phyloP scores from a whole-genome alignment of 169 alveolate species.

The Fabrea salina region DNA sequence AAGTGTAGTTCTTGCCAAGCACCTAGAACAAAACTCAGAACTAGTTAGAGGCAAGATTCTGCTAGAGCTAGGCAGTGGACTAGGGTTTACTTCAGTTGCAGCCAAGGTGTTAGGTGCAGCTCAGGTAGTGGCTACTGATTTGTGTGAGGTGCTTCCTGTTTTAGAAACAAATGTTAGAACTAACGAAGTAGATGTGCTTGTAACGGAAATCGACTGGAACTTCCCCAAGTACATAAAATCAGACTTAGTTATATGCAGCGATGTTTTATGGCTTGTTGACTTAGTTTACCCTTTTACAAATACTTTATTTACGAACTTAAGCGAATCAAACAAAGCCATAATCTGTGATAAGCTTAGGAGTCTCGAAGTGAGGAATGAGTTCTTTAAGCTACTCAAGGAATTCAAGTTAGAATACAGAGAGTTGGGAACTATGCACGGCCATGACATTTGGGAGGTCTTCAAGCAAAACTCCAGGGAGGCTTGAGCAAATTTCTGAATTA shows the following conservation, averaged over 20 bases:
- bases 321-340: background rate
- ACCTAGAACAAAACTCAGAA: background rate
- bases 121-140: background rate
- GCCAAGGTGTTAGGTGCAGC: background rate
- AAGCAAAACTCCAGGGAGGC: too few relatives aligned
- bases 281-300: background rate
- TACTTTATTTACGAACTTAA: background rate
- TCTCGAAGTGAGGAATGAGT: background rate
- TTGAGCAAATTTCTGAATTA: too few relatives aligned
- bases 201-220: background rate
- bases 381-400: background rate
- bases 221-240: background rate
- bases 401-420: background rate
- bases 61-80: constrained; percentile 6
- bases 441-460: too few relatives aligned
- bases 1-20: background rate
- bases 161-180: background rate
- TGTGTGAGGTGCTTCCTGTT: background rate
- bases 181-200: background rate
- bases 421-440: too few relatives aligned
- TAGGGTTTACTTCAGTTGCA: background rate
- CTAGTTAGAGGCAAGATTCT: background rate
- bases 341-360: background rate
- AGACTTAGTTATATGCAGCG: background rate
- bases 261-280: background rate